These are phyloP conservation scores for Cryphonectria parasitica DNA, from an alignment of 2,329 filamentous ascomycete genomes.

Conservation along the genomic window DNA sequence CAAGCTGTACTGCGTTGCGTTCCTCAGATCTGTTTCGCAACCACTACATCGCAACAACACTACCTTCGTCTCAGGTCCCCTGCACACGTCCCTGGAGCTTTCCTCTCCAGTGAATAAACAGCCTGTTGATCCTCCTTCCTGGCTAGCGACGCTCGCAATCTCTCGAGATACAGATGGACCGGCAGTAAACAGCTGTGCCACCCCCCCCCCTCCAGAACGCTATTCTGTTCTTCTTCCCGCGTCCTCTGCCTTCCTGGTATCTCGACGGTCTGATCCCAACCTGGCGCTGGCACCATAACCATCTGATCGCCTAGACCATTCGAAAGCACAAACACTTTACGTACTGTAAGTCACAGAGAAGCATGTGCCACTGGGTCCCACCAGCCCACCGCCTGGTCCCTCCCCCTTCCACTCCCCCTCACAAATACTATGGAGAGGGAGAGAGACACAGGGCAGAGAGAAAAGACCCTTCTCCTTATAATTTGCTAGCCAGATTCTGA, in stretches of 20 bases:
- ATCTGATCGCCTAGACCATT: neutral
- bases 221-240: neutral
- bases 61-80: neutral
- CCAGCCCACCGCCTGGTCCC: neutral
- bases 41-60: neutral
- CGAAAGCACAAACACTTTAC: neutral
- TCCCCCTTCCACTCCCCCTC: neutral
- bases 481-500: slow-evolving; percentile 5
- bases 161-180: slow-evolving; percentile 7
- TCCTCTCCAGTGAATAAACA: neutral
- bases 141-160: neutral
- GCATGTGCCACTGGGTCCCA: slow-evolving; percentile 2
- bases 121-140: neutral
- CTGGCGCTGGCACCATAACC: slow-evolving; percentile 6
- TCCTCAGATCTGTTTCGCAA: neutral
- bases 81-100: neutral
- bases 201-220: neutral
- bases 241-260: neutral
- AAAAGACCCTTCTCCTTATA: neutral
- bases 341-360: slow-evolving; percentile 1
- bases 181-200: slow-evolving; percentile 7
- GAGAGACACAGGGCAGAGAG: neutral
- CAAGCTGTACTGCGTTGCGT: neutral
- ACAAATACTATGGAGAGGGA: neutral
- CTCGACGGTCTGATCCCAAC: neutral